Evolutionary conservation across 208 protist species (phyloP).

Genomic region (Blechomonas ayalai): DNA sequence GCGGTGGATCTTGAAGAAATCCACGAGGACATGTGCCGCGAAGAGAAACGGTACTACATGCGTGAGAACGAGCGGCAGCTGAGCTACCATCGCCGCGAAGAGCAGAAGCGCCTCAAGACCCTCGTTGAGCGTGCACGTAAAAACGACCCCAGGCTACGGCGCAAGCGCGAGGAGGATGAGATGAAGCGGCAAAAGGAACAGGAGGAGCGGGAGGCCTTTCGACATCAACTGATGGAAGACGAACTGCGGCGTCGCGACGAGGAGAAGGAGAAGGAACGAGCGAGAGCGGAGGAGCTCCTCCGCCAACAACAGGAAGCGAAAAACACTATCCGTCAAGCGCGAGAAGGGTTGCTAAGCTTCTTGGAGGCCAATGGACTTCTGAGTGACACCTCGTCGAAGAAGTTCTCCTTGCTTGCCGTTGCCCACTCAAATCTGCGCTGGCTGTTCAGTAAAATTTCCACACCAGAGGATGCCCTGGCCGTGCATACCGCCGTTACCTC

Average conservation of each 20-base stretch:
- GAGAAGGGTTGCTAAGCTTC: constrained; percentile 34
- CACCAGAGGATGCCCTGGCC: constrained; percentile 11
- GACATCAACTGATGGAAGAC: constrained; percentile 55
- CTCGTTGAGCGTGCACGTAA: constrained; percentile 88
- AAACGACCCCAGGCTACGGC: constrained; percentile 90
- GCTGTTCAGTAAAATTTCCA: constrained; percentile 61
- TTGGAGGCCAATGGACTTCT: constrained; percentile 38
- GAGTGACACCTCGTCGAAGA: constrained; percentile 61
- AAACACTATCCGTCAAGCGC: constrained; percentile 44
- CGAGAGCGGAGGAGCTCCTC: constrained; percentile 20
- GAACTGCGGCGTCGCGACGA: constrained; percentile 41
- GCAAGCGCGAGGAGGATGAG: constrained; percentile 73
- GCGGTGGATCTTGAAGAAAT: constrained; percentile 91
- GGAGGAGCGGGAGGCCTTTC: constrained; percentile 63
- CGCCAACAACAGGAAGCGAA: constrained; percentile 23
- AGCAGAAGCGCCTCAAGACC: constrained; percentile 82
- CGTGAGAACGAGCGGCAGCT: constrained; percentile 93
- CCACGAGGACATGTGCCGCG: constrained; percentile 88
- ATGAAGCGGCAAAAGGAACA: constrained; percentile 45
- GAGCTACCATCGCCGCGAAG: constrained; percentile 71
- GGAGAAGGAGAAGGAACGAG: constrained; percentile 18
- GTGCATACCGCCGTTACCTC: constrained; percentile 19
- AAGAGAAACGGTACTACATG: constrained; percentile 96
- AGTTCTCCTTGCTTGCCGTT: constrained; percentile 54
- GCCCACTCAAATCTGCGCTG: constrained; percentile 57